Evolutionary conservation across 2,329 filamentous ascomycete species (phyloP), one percentile per base, ranked within the genome.

Genomic region (Venturia asperata): DNA sequence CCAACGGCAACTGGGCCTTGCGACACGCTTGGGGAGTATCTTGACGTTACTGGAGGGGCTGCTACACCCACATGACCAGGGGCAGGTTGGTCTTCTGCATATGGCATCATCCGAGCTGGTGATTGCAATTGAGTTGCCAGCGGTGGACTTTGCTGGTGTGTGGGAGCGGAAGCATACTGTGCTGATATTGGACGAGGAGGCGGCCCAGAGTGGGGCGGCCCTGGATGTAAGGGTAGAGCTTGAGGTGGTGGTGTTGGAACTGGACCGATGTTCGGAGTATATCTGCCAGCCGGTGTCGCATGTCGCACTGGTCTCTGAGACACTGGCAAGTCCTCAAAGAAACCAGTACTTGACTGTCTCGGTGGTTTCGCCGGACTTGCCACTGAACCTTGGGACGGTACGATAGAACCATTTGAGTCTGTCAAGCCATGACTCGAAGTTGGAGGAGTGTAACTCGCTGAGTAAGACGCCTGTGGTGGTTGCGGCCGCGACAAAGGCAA

Each of bases 301-400:
- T 70, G 67, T 39, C 63, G n/a, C 17, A 74, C 75, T 19, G 78
- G 74, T 67, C 79, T 80, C 0, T 75, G 70, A 0, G 74, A 73
- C 13, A 80, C 69, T 24, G 80, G 80, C 5, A 82, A 70, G 66
- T 82, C 80, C 24, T 75, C 79, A 64, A 82, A 82, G 70, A 82
- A 81, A 13, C 77, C 78, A 65, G 69, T 75, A 4, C 73, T 74
- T 43, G 67, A 66, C 37, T n/a, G 64, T 30, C 55, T 66, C 45
- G 34, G 52, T 9, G 47, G 43, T 30, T 27, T 41, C n/a, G 63
- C 4, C 11, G 37, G 47, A 11, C 21, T 27, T 52, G 47, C 21
- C 15, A 17, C 15, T 52, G 47, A 27, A 58, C 27, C 27, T 58
- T 58, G 52, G 15, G 27, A 21, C 30, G 52, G 42, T 34, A 34